A percentile compares a stretch with the other conserved stretches of the same genome.
phyloP scores from a whole-genome alignment of 345 rosid genomes.

The Camelina sativa region DNA sequence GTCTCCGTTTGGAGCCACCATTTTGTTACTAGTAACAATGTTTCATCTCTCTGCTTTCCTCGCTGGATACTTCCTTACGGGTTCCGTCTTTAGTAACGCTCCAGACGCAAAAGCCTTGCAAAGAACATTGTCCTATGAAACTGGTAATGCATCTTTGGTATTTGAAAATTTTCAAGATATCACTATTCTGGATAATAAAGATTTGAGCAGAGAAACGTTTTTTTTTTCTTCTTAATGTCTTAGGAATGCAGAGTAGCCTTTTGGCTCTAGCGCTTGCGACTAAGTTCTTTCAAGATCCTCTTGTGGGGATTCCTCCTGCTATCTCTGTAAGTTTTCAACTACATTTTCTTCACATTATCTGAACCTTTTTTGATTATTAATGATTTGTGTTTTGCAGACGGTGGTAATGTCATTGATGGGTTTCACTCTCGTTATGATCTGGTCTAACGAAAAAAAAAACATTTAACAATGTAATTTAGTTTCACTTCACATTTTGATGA shows the following conservation, averaged over 20 bases:
- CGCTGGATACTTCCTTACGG: slow-evolving; percentile 70
- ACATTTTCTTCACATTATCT: background rate
- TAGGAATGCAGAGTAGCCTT: slow-evolving; percentile 99
- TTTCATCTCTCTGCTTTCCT: slow-evolving; percentile 83
- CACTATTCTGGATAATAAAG: background rate
- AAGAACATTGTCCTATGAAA: slow-evolving; percentile 87
- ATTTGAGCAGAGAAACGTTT: background rate
- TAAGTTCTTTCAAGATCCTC: slow-evolving; percentile 89
- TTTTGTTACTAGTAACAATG: slow-evolving; percentile 54
- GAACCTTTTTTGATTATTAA: background rate
- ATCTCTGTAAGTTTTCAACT: slow-evolving; percentile 58
- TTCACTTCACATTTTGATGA: background rate
- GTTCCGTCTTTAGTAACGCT: slow-evolving; percentile 56
- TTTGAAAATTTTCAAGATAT: background rate
- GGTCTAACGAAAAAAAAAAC: slow-evolving; percentile 59
- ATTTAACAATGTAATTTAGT: background rate
- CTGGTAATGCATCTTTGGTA: slow-evolving; percentile 52
- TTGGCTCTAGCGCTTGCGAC: slow-evolving; percentile 91
- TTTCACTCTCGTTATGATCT: slow-evolving; percentile 79
- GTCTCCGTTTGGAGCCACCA: slow-evolving; percentile 73
- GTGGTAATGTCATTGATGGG: slow-evolving; percentile 98
- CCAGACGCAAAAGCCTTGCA: slow-evolving; percentile 72
- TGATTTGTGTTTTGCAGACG: slow-evolving; percentile 60
- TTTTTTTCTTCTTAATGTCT: slow-evolving; percentile 7
- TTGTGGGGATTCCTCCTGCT: slow-evolving; percentile 93